A percentile compares a stretch with the other conserved stretches of the same genome.
These are phyloP conservation scores for Chloris gayana DNA, from an alignment of 176 grass and related monocot species.

Conservation along the genomic window DNA sequence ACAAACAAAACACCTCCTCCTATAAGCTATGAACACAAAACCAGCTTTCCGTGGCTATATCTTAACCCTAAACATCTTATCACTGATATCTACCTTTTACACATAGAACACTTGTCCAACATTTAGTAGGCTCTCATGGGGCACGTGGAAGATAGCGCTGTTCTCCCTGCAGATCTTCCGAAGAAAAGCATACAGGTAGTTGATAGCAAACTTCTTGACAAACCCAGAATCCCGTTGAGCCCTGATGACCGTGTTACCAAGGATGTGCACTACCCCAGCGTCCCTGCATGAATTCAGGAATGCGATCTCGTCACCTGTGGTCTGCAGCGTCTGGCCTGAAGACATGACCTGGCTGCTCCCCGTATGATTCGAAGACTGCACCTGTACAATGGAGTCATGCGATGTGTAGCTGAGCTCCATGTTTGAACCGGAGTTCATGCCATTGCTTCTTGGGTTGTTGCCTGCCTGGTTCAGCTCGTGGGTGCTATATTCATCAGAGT, in stretches of 20 bases:
- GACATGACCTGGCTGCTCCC: constrained; percentile 38
- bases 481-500: constrained; percentile 63
- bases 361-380: constrained; percentile 15
- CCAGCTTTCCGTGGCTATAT: neutral
- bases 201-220: constrained; percentile 61
- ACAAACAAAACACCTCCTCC: neutral
- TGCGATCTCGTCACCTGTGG: constrained; percentile 52
- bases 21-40: neutral
- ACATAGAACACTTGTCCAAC: constrained; percentile 87
- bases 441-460: constrained; percentile 22
- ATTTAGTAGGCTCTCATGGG: constrained; percentile 79
- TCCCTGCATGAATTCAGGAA: constrained; percentile 74
- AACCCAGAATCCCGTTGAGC: constrained; percentile 60
- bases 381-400: constrained; percentile 53
- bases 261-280: constrained; percentile 78
- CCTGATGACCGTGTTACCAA: constrained; percentile 76
- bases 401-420: constrained; percentile 44
- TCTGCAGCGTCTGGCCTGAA: constrained; percentile 41
- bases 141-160: constrained; percentile 77
- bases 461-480: constrained; percentile 24
- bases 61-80: constrained; percentile 21
- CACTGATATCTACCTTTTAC: constrained; percentile 26
- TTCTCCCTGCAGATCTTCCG: constrained; percentile 82
- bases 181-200: constrained; percentile 79
- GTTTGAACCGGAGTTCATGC: neutral